A percentile compares a stretch with the other conserved stretches of the same genome.
These are phyloP conservation scores for Termitomyces sp. DNA, from an alignment of 768 basidiomycete genomes.

Conservation along the genomic window DNA sequence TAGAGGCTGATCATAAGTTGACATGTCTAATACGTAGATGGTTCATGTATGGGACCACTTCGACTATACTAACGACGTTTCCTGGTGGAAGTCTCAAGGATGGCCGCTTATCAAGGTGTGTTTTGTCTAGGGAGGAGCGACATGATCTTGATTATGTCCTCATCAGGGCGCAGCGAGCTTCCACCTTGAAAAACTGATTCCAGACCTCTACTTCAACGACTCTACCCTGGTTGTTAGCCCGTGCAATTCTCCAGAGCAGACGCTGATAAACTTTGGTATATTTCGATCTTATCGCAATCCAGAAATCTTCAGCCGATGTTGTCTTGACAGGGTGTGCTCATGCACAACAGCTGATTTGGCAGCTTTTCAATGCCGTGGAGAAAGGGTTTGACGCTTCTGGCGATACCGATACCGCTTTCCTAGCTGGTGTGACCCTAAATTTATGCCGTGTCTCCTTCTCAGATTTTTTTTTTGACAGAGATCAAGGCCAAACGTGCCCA, in stretches of 20 bases:
- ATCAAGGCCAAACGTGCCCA: conserved; percentile 46
- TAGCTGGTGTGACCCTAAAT: conserved; percentile 37
- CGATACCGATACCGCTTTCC: conserved; percentile 57
- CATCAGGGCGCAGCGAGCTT: conserved; percentile 61
- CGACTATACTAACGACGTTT: conserved; percentile 60
- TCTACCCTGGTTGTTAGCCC: conserved; percentile 64
- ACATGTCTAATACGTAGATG: conserved; percentile 39
- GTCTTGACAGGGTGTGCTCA: conserved; percentile 58
- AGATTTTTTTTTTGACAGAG: conserved; percentile 31
- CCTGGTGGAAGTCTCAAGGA: conserved; percentile 68
- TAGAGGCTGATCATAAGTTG: background rate
- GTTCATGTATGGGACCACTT: conserved; percentile 78
- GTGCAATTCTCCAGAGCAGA: conserved; percentile 76
- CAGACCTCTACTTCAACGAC: conserved; percentile 62
- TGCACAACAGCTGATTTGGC: conserved; percentile 74
- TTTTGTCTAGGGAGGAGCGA: background rate
- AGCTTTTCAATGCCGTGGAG: conserved; percentile 66
- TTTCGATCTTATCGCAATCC: background rate
- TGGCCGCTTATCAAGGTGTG: conserved; percentile 69
- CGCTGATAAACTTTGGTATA: conserved; percentile 63
- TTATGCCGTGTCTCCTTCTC: background rate
- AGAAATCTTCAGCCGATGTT: background rate
- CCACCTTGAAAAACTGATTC: conserved; percentile 66
- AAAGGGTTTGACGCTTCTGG: conserved; percentile 64
- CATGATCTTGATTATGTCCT: background rate